Base-by-base conservation (phyloP, 345 rosid species). In the Ceriops tagal region DNA sequence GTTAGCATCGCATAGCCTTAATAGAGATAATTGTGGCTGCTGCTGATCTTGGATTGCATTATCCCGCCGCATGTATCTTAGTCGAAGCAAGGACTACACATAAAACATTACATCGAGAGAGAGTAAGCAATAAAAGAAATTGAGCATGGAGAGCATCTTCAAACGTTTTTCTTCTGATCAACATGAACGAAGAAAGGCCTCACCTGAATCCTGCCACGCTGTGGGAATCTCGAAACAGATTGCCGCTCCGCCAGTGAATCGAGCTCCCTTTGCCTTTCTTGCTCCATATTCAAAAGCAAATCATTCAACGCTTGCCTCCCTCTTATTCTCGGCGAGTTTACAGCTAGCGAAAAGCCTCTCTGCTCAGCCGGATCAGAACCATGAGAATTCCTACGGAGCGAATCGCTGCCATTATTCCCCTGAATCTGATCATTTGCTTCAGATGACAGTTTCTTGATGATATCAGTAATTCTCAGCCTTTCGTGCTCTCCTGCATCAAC, bases 191-290 rank as follows among this genome's bases (percentile, higher is more conserved):
- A n/a, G 49, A 30, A 7, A 24, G 31, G 20, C 21, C 46, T 70
- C 22, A 93, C 97, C 93, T 91, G 98, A 80, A 91, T 80, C 51
- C 97, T 78, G 16, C 98, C 93, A 16, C 90, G 89, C 32, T 91
- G 88, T 0, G 85, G 28, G 70, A 93, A 93, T 73, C 75, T 89
- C 0, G 98, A 84, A 56, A 91, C 97, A 26, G 81, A 39, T 24
- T 74, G 86, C 19, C 92, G 87, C 21, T 81, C 82, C 1, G 5
- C 53, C 34, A 93, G 57, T n/a, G 58, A 49, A 16, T 67, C 80
- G 21, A 93, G 73, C 75, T 93, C 98, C 32, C 69, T 83, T 0
- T 72, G 80, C 63, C 89, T 83, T 31, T 86, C 89, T 39, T 87
- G 83, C 63, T 80, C 86, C 73, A 89, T 80, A 22, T 71, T 84